Base-by-base conservation (phyloP, 257 asterid genomes). In the Scutellaria baicalensis region DNA sequence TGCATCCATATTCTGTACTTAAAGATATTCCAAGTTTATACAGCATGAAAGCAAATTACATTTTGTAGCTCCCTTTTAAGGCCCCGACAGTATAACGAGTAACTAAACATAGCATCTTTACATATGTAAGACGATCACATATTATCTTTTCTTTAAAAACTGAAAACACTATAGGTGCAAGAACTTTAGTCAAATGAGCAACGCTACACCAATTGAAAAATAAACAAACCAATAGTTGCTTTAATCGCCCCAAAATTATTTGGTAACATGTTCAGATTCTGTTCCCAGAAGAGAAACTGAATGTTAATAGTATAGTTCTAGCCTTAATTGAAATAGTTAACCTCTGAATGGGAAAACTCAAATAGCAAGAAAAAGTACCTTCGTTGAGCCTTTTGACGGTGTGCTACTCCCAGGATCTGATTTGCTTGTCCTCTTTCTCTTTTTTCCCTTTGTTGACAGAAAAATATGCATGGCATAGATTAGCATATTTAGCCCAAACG, bases 351-450 rank as follows among this genome's bases (percentile, higher is more conserved):
- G 40, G 16, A 62, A 48, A 71, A 27, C 3, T 12, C 18, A 61
- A 36, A 33, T 38, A 44, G 9, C 14, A 52, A 56, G 9, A 63
- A 58, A 18, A 13, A 9, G 51, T 82, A 93, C 99, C 96, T 91
- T 91, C 31, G 79, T 31, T 68, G 90, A 83, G 67, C 89, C 79
- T 85, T 83, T 89, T 27, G 87, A 77, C 66, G 90, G 76, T 33
- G 87, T 64, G 59, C 82, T 76, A 67, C 85, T 83, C 63, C 78
- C 90, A 63, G 93, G 70, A 39, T 83, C 72, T 9, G 89, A 72
- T 59, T 79, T 86, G 84, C 85, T 80, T 14, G 17, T 62, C 80
- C 97, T 83, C 72, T 83, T 86, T 64, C 99, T 90, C 85, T 92
- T 93, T 75, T 78, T 84, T 12, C 92, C 95, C 86, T 88, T 84